These are phyloP conservation scores for Cichorium intybus DNA, from an alignment of 140 eudicot genomes.

Conservation along the genomic window DNA sequence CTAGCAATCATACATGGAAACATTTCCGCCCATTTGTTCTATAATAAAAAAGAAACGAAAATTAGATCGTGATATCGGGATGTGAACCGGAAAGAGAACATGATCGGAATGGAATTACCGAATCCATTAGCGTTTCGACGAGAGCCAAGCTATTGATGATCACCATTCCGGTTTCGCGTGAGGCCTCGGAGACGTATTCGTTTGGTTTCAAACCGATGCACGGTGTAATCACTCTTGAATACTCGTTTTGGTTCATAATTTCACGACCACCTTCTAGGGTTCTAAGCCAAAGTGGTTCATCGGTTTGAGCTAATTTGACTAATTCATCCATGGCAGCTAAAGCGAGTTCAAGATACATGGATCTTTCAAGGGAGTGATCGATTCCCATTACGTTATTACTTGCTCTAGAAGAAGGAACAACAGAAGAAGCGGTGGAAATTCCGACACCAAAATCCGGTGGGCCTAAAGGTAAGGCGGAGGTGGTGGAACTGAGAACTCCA, in stretches of 20 bases:
- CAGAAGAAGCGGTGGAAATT: slow-evolving; percentile 46
- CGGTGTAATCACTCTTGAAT: slow-evolving; percentile 54
- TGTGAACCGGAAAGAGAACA: no score
- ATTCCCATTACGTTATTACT: slow-evolving; percentile 43
- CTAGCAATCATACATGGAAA: slow-evolving; percentile 94
- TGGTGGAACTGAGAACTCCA: slow-evolving; percentile 33
- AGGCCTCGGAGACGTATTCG: slow-evolving; percentile 74
- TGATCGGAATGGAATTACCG: slow-evolving; percentile 40
- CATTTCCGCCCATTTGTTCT: slow-evolving; percentile 99
- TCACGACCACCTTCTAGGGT: slow-evolving; percentile 71
- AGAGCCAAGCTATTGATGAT: slow-evolving; percentile 94
- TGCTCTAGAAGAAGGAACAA: slow-evolving; percentile 45
- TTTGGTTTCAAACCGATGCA: slow-evolving; percentile 78
- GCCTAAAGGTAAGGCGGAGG: slow-evolving; percentile 55
- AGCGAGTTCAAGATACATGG: slow-evolving; percentile 92
- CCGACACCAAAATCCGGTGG: slow-evolving; percentile 68
- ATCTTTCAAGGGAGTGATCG: slow-evolving; percentile 74
- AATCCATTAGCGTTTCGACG: slow-evolving; percentile 93
- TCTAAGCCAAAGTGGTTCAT: slow-evolving; percentile 87
- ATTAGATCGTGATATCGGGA: slow-evolving; percentile 4
- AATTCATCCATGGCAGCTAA: slow-evolving; percentile 89
- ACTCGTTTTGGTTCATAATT: slow-evolving; percentile 64
- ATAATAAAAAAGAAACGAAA: background rate
- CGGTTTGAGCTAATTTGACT: slow-evolving; percentile 77
- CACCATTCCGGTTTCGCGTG: slow-evolving; percentile 90